Evolutionary conservation across 2,329 filamentous ascomycete species (phyloP), one percentile per base, ranked within the genome.

Genomic region (Talaromyces atroroseus): DNA sequence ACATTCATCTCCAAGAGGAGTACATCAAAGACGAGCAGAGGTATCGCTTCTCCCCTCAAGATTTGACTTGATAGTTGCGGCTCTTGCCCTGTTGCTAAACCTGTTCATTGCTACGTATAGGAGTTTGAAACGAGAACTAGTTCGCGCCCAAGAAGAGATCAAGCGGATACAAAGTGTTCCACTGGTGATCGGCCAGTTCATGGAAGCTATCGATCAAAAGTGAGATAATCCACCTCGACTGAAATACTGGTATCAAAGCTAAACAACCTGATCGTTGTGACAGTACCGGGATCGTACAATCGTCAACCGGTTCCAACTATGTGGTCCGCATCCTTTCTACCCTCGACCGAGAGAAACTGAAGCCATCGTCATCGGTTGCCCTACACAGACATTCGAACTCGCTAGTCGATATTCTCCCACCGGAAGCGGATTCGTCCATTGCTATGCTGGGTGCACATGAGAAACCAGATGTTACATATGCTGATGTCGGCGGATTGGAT

Each of bases 21-120:
- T 99, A 99, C 76, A 99, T 99, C 85, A 99, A 99, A 80, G 94
- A 99, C 84, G 94, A 99, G 81, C 94, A 99, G 79, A 87, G 90
- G 88, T 89, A 52, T 24, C 50, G 21, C 18, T 29, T 26, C 45
- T 12, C 11, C n/a, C 29, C 32, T 16, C 2, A 36, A 36, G 3
- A 24, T 7, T 29, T 23, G 11, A 8, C 46, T 24, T 44, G 44
- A 50, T 5, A 11, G 26, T 42, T 26, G 10, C 16, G 14, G 23
- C 38, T 11, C 38, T 5, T 55, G 6, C 3, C 26, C 0, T 21
- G 48, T 46, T 54, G 42, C 46, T 68, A 45, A 64, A 51, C 57
- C 10, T 59, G 6, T 29, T 23, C 20, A 29, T 36, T 12, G 8
- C 48, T 2, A 29, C 21, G 26, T 49, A 45, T 65, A 91, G 90